Evolutionary conservation across 2,329 filamentous ascomycete species (phyloP), one percentile per base, ranked within the genome.

Genomic region (Alternaria angustiovoidea): DNA sequence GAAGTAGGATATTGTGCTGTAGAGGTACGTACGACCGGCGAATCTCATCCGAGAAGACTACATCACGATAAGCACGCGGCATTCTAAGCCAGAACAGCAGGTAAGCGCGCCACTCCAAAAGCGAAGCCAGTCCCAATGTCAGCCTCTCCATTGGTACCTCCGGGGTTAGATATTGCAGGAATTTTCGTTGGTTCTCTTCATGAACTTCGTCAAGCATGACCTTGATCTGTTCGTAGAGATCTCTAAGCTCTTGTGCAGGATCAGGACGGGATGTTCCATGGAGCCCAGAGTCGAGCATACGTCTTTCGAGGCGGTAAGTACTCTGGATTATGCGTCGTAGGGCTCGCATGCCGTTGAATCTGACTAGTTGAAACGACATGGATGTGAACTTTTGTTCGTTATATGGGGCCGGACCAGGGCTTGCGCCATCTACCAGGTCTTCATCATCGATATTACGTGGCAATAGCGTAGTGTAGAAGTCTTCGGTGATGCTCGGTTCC

Each of bases 401-500:
- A 34, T 77, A 77, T 8, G 74, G 68, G 2, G 61, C 61, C n/a
- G 62, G 60, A 5, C 71, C 74, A 7, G 69, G 74, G 52, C 69
- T 77, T 7, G 65, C 70, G 20, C 77, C 77, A 39, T 78, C 75
- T n/a, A 77, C 38, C 7, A 79, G 70, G 26, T 78, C 76, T 28
- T 78, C 75, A 20, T 79, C 77, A n/a, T 77, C 73, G 7, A 79
- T 70, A 51, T 79, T 79, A 7, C 75, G 69, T 12, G 77, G 77
- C 7, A 78, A 54, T 9, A 78, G 44, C 5, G 77, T 78, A 11
- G 77, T 79, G 52, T 78, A 79, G 46, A 76, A 75, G 24, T 79
- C 77, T 36, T 78, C 76, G 7, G 69, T 68, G 30, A 79, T 70
- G 44, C 70, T 74, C 7, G 77, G 76, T 46, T 79, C 77, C 56